Base-by-base conservation (phyloP, 164 flowering plant species). In the Dillenia suffruticosa region DNA sequence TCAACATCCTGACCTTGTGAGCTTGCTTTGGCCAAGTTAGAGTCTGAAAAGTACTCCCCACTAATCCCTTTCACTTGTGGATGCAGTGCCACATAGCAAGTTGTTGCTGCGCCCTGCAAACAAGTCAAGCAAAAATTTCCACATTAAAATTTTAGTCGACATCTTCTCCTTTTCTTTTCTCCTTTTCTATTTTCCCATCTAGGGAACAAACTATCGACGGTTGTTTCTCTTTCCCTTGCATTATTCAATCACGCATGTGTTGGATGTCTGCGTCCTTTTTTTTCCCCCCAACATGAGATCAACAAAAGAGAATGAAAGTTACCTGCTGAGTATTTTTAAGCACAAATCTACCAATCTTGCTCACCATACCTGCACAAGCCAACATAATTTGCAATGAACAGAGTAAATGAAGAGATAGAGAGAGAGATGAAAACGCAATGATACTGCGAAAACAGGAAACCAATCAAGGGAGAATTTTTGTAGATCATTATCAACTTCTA, bases 31-130 rank as follows among this genome's bases (percentile, higher is more conserved):
- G 78, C 82, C 32, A 71, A n/a, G 69, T 84, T 86, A 54, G 77
- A 63, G 71, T 88, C 90, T 10, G 16, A 7, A 47, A 77, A 90
- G 62, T 82, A 90, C 63, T 83, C 74, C 0, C 97, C 90, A 10
- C 75, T 78, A 10, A 83, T 76, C 8, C 88, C 90, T 49, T 72
- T 61, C 9, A 88, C 82, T 44, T 84, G 75, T 5, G 97, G 89
- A 66, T 86, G 82, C 74, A 86, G 58, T 19, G 97, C 97, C 26
- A 81, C 82, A 53, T 86, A 90, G 63, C 92, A 90, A 50, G 88
- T 81, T 11, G 97, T 90, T 26, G 97, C 87, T 17, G 94, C 87
- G 45, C 97, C 94, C 97, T 90, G 60, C 47, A 67, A 43, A 48
- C 57, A 70, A 15, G 49, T 58, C n/a, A 43, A 19, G 47, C 43